phyloP scores from a whole-genome alignment of 2,329 filamentous ascomycete genomes.

The Plenodomus tracheiphilus region DNA sequence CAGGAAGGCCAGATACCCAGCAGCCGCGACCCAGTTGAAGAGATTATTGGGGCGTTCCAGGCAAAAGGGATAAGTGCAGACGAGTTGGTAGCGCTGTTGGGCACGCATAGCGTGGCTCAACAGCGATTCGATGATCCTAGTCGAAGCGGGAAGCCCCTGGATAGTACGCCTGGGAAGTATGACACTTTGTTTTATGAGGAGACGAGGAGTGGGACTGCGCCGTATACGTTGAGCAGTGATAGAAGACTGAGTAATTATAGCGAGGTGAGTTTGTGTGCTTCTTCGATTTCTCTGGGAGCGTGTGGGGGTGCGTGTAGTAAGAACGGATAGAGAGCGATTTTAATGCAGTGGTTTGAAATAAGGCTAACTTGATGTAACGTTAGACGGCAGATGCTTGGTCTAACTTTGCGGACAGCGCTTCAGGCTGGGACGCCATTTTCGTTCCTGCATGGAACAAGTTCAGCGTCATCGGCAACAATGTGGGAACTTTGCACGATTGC shows the following conservation, averaged over 20 bases:
- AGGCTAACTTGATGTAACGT: too few species aligned
- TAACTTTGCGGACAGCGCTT: conserved; percentile 17
- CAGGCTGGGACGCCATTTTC: conserved; percentile 24
- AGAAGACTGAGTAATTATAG: conserved; percentile 21
- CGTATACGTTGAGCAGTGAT: conserved; percentile 29
- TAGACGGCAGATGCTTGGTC: conserved; percentile 23
- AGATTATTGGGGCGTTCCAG: conserved; percentile 26
- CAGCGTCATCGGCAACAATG: conserved; percentile 26
- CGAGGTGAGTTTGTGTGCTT: conserved; percentile 19
- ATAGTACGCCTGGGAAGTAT: conserved; percentile 33
- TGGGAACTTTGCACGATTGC: conserved; percentile 23
- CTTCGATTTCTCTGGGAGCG: fast-evolving
- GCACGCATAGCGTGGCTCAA: conserved; percentile 33
- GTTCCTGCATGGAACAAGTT: conserved; percentile 26
- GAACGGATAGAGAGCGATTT: too few species aligned
- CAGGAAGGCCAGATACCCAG: conserved; percentile 15
- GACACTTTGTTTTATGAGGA: conserved; percentile 36
- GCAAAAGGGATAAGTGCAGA: conserved; percentile 31
- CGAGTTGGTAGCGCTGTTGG: conserved; percentile 41
- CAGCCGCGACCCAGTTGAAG: conserved; percentile 17
- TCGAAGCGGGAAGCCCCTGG: conserved; percentile 26
- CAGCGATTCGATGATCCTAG: conserved; percentile 31
- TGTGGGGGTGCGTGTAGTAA: neutral
- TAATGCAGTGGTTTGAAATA: too few species aligned
- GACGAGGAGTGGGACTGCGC: conserved; percentile 29